Conservation (phyloP, 495 filamentous ascomycete genomes). For the Chaetomium fimeti region DNA sequence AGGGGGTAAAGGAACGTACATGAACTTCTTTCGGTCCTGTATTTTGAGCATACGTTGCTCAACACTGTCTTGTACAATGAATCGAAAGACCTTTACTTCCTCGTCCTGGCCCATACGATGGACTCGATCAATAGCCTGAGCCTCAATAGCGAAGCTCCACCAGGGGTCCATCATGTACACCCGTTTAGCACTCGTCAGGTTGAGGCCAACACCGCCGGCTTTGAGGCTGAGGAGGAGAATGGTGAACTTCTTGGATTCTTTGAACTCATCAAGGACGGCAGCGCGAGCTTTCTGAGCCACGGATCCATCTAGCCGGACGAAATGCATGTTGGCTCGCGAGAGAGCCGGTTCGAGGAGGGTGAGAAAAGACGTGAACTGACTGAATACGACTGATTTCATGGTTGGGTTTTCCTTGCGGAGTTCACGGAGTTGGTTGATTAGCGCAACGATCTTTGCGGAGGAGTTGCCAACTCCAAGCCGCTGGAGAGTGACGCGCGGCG, state of each 20-base stretch:
- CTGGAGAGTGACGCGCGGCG: constrained; percentile 72
- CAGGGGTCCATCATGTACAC: constrained; percentile 99
- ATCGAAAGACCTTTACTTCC: constrained; percentile 80
- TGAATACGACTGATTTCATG: constrained; percentile 92
- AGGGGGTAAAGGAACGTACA: constrained; percentile 54
- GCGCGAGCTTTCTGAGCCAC: constrained; percentile 84
- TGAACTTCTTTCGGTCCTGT: constrained; percentile 94
- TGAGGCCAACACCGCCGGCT: constrained; percentile 91
- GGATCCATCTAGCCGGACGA: constrained; percentile 84
- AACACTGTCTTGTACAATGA: constrained; percentile 85
- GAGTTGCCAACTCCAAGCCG: constrained; percentile 69
- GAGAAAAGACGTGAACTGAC: constrained; percentile 95
- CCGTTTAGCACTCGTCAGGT: constrained; percentile 79
- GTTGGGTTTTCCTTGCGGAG: constrained; percentile 58
- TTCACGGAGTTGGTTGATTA: constrained; percentile 70
- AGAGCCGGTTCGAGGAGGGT: constrained; percentile 83
- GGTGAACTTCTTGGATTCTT: constrained; percentile 47
- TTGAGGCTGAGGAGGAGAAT: constrained; percentile 82
- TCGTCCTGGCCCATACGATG: constrained; percentile 94
- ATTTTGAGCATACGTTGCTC: constrained; percentile 92
- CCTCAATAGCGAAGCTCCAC: constrained; percentile 98
- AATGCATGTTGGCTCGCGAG: constrained; percentile 64
- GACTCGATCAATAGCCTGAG: constrained; percentile 97
- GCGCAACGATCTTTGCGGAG: constrained; percentile 80
- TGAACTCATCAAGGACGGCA: constrained; percentile 70